Conservation (phyloP, 1,139 yeast genomes). For the Scheffersomyces cryptocercus region DNA sequence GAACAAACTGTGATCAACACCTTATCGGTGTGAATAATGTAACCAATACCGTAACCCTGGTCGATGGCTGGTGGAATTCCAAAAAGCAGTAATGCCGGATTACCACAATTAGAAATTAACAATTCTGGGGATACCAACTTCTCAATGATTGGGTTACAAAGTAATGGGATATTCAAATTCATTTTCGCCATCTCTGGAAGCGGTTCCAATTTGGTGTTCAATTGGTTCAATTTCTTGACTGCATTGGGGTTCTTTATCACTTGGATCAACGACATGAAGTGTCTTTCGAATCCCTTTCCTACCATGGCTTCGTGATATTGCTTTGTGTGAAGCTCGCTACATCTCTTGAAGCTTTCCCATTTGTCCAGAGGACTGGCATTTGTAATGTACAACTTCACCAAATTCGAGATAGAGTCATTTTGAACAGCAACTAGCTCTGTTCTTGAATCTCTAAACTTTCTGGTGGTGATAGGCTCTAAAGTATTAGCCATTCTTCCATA, state of each 20-base stretch:
- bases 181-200: slow-evolving; percentile 12
- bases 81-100: slow-evolving; percentile 70
- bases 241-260: slow-evolving; percentile 33
- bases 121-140: slow-evolving; percentile 44
- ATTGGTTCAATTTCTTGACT: slow-evolving; percentile 40
- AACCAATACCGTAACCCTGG: slow-evolving; percentile 77
- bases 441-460: slow-evolving; percentile 65
- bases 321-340: slow-evolving; percentile 53
- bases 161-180: slow-evolving; percentile 49
- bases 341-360: slow-evolving; percentile 52
- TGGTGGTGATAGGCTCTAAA: slow-evolving; percentile 72
- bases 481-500: slow-evolving; percentile 71
- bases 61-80: slow-evolving; percentile 78
- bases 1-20: slow-evolving; percentile 65
- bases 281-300: slow-evolving; percentile 74
- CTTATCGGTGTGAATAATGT: slow-evolving; percentile 65
- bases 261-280: slow-evolving; percentile 62
- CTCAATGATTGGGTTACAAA: slow-evolving; percentile 57
- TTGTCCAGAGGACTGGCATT: slow-evolving; percentile 47
- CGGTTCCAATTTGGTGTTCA: slow-evolving; percentile 36
- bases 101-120: slow-evolving; percentile 66
- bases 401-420: slow-evolving; percentile 48
- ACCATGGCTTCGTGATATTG: slow-evolving; percentile 53
- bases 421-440: slow-evolving; percentile 70
- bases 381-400: slow-evolving; percentile 63